phyloP scores from a whole-genome alignment of 2,329 filamentous ascomycete genomes.

The Phyllosticta ampelicida region DNA sequence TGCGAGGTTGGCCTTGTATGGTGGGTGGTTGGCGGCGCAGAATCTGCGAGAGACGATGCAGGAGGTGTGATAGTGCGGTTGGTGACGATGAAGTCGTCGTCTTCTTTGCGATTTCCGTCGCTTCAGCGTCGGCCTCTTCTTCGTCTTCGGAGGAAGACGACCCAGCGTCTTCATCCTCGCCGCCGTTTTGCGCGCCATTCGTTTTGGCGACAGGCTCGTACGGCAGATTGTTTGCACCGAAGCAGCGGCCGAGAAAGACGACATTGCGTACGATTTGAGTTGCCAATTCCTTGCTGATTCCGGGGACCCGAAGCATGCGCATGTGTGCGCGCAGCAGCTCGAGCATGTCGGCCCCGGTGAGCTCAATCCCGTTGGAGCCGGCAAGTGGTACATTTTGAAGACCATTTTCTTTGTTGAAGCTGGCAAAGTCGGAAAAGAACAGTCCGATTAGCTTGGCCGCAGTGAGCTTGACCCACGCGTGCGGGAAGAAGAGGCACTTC shows the following conservation, averaged over 20 bases:
- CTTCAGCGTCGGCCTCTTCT: conserved; percentile 27
- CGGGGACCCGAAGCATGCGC: conserved; percentile 49
- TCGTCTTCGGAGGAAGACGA: conserved; percentile 24
- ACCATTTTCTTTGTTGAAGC: conserved; percentile 44
- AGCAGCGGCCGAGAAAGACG: conserved; percentile 64
- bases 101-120: conserved; percentile 4
- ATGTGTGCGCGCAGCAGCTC: conserved; percentile 47
- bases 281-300: conserved; percentile 63
- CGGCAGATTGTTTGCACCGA: conserved; percentile 45
- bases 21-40: conserved; percentile 55
- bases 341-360: conserved; percentile 55
- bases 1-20: conserved; percentile 35
- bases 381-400: conserved; percentile 49
- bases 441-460: conserved; percentile 62
- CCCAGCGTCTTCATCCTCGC: conserved; percentile 38
- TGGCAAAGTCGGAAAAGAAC: conserved; percentile 73
- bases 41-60: conserved; percentile 66
- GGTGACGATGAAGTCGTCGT: conserved; percentile 15
- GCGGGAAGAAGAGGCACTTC: conserved; percentile 58
- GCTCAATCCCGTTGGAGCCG: conserved; percentile 59
- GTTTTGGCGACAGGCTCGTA: conserved; percentile 38
- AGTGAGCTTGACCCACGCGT: conserved; percentile 65
- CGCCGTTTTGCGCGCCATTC: conserved; percentile 30
- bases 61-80: conserved; percentile 59
- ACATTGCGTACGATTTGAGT: conserved; percentile 71